A percentile compares a stretch with the other conserved stretches of the same genome.
These are phyloP conservation scores for Pseudomonodictys pantanalensis DNA, from an alignment of 495 filamentous ascomycete species.

Conservation along the genomic window DNA sequence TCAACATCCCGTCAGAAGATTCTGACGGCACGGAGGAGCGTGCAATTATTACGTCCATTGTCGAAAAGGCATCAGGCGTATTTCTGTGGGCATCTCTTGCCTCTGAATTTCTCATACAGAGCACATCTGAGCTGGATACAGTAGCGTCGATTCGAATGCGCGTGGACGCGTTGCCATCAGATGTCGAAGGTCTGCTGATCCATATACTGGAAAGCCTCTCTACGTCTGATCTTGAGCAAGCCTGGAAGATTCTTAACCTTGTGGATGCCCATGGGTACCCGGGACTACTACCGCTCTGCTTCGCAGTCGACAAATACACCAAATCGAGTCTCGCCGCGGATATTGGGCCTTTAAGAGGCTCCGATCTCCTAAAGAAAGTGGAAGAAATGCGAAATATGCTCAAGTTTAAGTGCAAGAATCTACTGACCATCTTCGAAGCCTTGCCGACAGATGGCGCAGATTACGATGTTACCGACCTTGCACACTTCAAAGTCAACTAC, in stretches of 20 bases:
- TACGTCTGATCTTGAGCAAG: slow-evolving; percentile 2
- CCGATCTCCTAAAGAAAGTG: neutral
- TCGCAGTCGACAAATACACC: slow-evolving; percentile 5
- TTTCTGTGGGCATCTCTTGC: slow-evolving; percentile 14
- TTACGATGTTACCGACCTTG: neutral
- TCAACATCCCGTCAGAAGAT: neutral
- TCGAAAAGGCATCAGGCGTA: slow-evolving; percentile 10
- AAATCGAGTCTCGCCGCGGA: slow-evolving; percentile 8
- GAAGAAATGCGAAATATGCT: slow-evolving; percentile 8
- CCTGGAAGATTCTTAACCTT: neutral
- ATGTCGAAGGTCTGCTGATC: slow-evolving; percentile 4
- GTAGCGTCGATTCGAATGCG: neutral
- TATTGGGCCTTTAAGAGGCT: neutral
- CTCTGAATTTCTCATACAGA: neutral
- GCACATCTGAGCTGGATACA: neutral
- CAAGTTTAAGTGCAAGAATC: neutral
- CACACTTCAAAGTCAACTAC: slow-evolving; percentile 10
- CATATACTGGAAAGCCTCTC: slow-evolving; percentile 2
- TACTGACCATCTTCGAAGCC: slow-evolving; percentile 9
- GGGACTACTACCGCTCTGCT: slow-evolving; percentile 4
- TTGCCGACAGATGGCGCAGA: neutral
- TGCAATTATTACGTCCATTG: slow-evolving; percentile 2
- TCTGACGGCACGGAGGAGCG: slow-evolving; percentile 4
- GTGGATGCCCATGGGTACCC: slow-evolving; percentile 19
- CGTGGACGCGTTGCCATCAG: slow-evolving; percentile 3